Evolutionary conservation across 139 green algal genomes (phyloP), one percentile per base, ranked within the genome.

Genomic region (Trebouxia sp.): DNA sequence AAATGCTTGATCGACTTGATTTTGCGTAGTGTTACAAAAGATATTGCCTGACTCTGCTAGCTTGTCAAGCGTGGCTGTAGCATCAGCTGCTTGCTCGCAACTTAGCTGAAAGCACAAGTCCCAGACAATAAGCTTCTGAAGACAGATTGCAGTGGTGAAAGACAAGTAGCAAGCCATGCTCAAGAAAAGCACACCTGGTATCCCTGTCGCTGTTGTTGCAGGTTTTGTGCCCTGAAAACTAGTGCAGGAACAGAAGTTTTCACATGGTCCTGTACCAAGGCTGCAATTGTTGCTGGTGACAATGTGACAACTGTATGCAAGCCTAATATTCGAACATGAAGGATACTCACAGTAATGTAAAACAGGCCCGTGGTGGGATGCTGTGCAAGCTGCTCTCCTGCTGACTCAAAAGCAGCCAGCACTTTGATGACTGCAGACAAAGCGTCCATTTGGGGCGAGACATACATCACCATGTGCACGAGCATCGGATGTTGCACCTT

Each of bases 291-390:
- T n/a, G n/a, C n/a, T n/a, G n/a, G n/a, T n/a, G n/a, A n/a, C n/a
- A n/a, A n/a, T n/a, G n/a, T n/a, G n/a, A n/a, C n/a, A n/a, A n/a
- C n/a, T n/a, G n/a, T n/a, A n/a, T n/a, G n/a, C n/a, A n/a, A n/a
- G n/a, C n/a, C 9, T 41, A 12, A 39, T 3, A 17, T 17, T 1
- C 58, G 41, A 2, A 0, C 22, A 41, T 17, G 9, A n/a, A 39
- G 58, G 58, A 28, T 15, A 14, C 62, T 72, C 43, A 72, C 62
- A 45, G 42, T 72, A 15, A 72, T 72, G 32, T 45, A 72, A 26
- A 72, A 72, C 5, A 72, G 11, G 12, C 62, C 62, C 42, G 32
- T 45, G 8, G 32, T 72, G 28, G 62, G 62, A 6, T 72, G 62
- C 32, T 72, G 62, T 45, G 62, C 62, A 42, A 45, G 32, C 20